Conservation (phyloP, 2,329 filamentous ascomycete genomes). For the Xylaria sp. region DNA sequence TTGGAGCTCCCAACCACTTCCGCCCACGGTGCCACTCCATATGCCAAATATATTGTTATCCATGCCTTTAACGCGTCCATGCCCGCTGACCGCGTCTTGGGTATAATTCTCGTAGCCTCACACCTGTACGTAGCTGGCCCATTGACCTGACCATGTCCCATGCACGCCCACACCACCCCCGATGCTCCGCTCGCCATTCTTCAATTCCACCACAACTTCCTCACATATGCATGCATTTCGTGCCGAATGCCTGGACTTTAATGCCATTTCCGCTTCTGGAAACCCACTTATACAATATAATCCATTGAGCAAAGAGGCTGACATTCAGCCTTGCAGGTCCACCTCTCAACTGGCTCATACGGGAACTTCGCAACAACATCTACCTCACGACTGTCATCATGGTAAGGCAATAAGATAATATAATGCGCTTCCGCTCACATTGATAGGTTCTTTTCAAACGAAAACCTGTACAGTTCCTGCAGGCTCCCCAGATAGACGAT, state of each 20-base stretch:
- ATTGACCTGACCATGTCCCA: conserved; percentile 10
- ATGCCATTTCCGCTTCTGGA: neutral
- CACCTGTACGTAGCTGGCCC: conserved; percentile 33
- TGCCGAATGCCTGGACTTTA: neutral
- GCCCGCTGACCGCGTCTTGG: conserved; percentile 39
- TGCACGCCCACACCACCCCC: neutral
- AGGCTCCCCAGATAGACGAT: conserved; percentile 77
- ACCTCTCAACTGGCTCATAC: conserved; percentile 34
- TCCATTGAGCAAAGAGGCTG: conserved; percentile 41
- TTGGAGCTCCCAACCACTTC: conserved; percentile 11
- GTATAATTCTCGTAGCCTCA: conserved; percentile 34
- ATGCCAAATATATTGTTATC: conserved; percentile 27
- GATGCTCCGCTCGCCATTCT: conserved; percentile 10
- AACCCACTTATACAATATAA: conserved; percentile 22
- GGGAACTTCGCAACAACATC: conserved; percentile 36
- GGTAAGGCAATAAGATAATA: conserved; percentile 29
- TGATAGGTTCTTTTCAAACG: conserved; percentile 91
- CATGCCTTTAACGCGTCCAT: conserved; percentile 40
- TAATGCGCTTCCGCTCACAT: conserved; percentile 38
- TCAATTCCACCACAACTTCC: conserved; percentile 23
- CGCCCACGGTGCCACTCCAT: conserved; percentile 16
- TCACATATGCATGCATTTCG: neutral
- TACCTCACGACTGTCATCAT: conserved; percentile 40
- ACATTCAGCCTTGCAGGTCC: conserved; percentile 57
- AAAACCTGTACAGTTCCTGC: conserved; percentile 88